Evolutionary conservation across 2,329 filamentous ascomycete genomes (phyloP).

Genomic region (Alternaria metachromatica): DNA sequence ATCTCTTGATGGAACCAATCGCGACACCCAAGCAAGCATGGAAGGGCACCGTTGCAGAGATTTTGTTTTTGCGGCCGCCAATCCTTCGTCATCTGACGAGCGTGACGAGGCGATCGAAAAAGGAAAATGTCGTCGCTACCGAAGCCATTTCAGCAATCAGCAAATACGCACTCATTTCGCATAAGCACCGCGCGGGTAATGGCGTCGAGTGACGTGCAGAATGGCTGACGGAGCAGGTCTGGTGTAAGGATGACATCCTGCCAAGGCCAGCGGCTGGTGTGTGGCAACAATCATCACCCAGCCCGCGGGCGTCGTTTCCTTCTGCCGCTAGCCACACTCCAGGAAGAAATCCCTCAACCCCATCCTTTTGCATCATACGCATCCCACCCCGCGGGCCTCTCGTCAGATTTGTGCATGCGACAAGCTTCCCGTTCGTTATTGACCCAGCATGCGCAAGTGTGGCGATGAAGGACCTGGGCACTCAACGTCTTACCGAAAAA

Average conservation of each 20-base stretch:
- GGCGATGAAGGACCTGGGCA: slow-evolving; percentile 9
- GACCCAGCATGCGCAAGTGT: slow-evolving; percentile 16
- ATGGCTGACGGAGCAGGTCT: slow-evolving; percentile 1
- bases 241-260: slow-evolving; percentile 16
- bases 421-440: slow-evolving; percentile 3
- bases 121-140: slow-evolving; percentile 12
- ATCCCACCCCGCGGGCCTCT: slow-evolving; percentile 10
- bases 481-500: slow-evolving; percentile 13
- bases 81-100: slow-evolving; percentile 29
- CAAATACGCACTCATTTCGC: slow-evolving; percentile 13
- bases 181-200: slow-evolving; percentile 9
- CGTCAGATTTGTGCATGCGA: slow-evolving; percentile 14
- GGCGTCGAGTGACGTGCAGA: slow-evolving; percentile 23
- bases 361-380: slow-evolving; percentile 20
- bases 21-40: slow-evolving; percentile 9
- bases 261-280: slow-evolving; percentile 21
- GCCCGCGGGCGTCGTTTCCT: slow-evolving; percentile 3
- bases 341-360: slow-evolving; percentile 23
- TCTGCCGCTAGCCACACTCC: slow-evolving; percentile 14
- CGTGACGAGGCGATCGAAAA: slow-evolving; percentile 21
- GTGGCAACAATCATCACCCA: slow-evolving; percentile 22
- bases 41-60: slow-evolving; percentile 23
- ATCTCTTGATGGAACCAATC: slow-evolving; percentile 7
- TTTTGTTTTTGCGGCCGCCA: slow-evolving; percentile 31
- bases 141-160: slow-evolving; percentile 15